Evolutionary conservation across 768 basidiomycete species (phyloP), one percentile per base, ranked within the genome.

Genomic region (Collybiopsis luxurians): DNA sequence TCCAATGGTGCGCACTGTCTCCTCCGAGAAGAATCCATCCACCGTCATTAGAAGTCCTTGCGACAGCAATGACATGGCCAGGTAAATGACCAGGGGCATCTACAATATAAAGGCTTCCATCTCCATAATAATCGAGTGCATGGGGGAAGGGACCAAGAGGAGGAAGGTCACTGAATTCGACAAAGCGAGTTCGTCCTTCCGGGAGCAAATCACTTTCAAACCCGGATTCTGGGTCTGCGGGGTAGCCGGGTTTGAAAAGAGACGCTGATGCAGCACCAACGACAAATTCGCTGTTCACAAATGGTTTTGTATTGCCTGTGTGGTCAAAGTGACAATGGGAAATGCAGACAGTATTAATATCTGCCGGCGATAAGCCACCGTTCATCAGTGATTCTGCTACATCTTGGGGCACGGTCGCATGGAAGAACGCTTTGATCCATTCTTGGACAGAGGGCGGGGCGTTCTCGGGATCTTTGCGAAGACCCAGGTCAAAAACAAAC

Each of bases 401-500:
- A 48, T 71, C 73, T 56, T 80, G 77, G 0, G 64, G 62, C 28
- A 72, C 63, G 23, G 63, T 61, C n/a, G 69, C 53, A 10, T 60
- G 56, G 55, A 61, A 73, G 10, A 61, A 44, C 9, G 53, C 51
- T 42, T 67, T 64, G 53, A 75, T 64, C 65, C 58, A 61, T 43
- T 71, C 58, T 40, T 67, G 67, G 42, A 66, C 56, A 0, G 55
- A 63, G 0, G 77, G 77, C 0, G 79, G 73, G 51, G 70, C 75
- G 3, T 68, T 75, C 19, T 77, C 69, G 63, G 71, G 70, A 59
- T 84, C 78, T 38, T 73, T 72, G 26, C 81, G 76, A 10, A 79
- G 70, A 10, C 84, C 84, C n/a, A 86, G 74, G 57, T 86, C 86
- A 59, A 86, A 84, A 0, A 84, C 59, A 34, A 81, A 63, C 27